Base-by-base conservation (phyloP, 177 flowering plant genomes). In the Tripterygium wilfordii region DNA sequence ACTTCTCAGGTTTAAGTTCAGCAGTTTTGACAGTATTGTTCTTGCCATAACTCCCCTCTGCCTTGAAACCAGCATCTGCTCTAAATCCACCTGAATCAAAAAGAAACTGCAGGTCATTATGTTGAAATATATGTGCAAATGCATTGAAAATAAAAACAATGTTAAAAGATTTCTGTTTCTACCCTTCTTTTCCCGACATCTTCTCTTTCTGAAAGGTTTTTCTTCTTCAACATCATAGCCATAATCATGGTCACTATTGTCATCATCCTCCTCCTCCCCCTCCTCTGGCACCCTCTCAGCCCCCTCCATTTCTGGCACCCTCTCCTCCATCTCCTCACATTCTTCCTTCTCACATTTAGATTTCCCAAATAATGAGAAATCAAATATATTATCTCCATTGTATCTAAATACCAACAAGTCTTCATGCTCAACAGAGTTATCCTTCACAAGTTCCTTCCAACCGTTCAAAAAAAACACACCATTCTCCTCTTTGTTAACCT, bases 331-430 rank as follows among this genome's bases (percentile, higher is more conserved):
- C 10, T 13, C n/a, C n/a, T n/a, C n/a, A n/a, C n/a, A n/a, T n/a
- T 4, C 33, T 10, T 2, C 23, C 54, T 58, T 58, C 38, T 62
- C 40, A 26, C 57, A 58, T 3, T 28, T 48, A 36, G 42, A 41
- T 19, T 23, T 41, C 16, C 45, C 61, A 29, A 45, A 62, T 22
- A 67, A 10, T 16, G 18, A 18, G 16, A 67, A 29, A 39, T 54
- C 20, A 33, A 67, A 62, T 2, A 13, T 17, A 23, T 39, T 14
- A 20, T 42, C 27, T 6, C 61, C 54, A 36, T 41, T 12, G 23
- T 50, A 54, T 2, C 24, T 28, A 15, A 67, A 67, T 22, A 59
- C 45, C 14, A 67, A 15, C 12, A 63, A 28, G 1, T 58, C 67
- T 13, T 58, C 64, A 15, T 13, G 0, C 25, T 45, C 23, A 15